Percentiles rank a stretch among this genome's conserved stretches.
phyloP scores from a whole-genome alignment of 495 filamentous ascomycete genomes.

The Penicillium argentinense region DNA sequence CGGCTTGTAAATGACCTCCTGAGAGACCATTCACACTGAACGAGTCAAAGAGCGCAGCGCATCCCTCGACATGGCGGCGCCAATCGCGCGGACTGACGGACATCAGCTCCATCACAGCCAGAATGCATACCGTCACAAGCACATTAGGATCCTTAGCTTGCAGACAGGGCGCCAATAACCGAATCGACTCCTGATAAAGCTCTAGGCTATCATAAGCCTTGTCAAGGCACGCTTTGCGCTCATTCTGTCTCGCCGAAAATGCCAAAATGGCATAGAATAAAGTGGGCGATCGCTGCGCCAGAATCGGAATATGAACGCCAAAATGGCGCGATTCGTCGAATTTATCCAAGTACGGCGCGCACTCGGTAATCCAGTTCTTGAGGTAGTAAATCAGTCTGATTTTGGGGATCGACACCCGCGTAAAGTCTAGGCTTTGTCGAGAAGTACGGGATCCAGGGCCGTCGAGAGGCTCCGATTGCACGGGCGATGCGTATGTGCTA shows the following conservation, averaged over 20 bases:
- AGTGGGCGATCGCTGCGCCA: constrained; percentile 32
- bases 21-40: constrained; percentile 36
- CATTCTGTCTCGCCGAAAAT: constrained; percentile 36
- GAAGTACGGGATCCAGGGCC: constrained; percentile 6
- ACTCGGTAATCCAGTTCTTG: constrained; percentile 31
- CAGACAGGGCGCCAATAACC: constrained; percentile 27
- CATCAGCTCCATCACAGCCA: constrained; percentile 42
- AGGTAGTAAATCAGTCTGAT: constrained; percentile 26
- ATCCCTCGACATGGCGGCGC: constrained; percentile 43
- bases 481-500: constrained; percentile 19
- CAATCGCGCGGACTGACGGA: constrained; percentile 40
- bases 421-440: constrained; percentile 27
- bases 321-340: constrained; percentile 38
- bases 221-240: constrained; percentile 32
- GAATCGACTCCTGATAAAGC: constrained; percentile 38
- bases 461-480: constrained; percentile 15
- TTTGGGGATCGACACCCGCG: constrained; percentile 27
- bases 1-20: constrained; percentile 34
- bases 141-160: constrained; percentile 35
- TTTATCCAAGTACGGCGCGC: constrained; percentile 41
- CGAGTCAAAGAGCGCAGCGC: constrained; percentile 37
- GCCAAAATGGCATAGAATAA: constrained; percentile 38
- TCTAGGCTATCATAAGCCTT: constrained; percentile 37
- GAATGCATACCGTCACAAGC: constrained; percentile 30
- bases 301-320: constrained; percentile 34